These are phyloP conservation scores for Gloeophyllum trabeum DNA, from an alignment of 768 basidiomycete genomes.

Conservation along the genomic window DNA sequence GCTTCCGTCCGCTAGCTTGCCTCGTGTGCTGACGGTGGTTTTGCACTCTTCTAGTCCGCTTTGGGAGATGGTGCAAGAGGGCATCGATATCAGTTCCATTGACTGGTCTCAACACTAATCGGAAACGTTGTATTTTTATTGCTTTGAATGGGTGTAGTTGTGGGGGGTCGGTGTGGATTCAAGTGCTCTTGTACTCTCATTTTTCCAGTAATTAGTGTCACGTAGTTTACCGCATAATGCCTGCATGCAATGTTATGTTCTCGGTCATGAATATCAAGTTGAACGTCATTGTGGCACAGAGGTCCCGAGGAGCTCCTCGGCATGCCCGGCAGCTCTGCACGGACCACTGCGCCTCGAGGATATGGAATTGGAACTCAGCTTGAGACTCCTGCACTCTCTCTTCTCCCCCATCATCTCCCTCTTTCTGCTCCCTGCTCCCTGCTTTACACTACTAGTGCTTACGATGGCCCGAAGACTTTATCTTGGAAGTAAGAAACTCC, in stretches of 20 bases:
- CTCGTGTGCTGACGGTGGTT: slow-evolving; percentile 4
- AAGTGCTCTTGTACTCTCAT: not conserved
- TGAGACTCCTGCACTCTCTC: not conserved
- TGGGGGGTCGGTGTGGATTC: no score
- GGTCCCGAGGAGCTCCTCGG: no score
- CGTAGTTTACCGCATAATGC: not conserved
- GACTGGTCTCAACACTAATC: slow-evolving; percentile 76
- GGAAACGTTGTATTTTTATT: not conserved
- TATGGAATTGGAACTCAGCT: not conserved
- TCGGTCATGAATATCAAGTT: no score
- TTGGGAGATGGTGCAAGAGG: slow-evolving; percentile 99
- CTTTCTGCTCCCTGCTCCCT: not conserved
- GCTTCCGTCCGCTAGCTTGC: not conserved
- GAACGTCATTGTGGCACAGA: no score
- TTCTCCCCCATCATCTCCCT: not conserved
- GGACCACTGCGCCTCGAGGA: not conserved
- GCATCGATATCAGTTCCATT: slow-evolving; percentile 91
- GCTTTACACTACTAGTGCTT: slow-evolving; percentile 11
- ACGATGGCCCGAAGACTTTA: slow-evolving; percentile 79
- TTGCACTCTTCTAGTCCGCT: slow-evolving; percentile 47
- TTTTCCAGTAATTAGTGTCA: not conserved
- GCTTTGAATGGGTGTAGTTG: no score
- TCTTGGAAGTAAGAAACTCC: slow-evolving; percentile 55
- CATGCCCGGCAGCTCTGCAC: no score
- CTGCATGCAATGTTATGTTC: no score